Evolutionary conservation across 1,284 basidiomycete genomes (phyloP), one percentile per base, ranked within the genome.

Genomic region (Fistulinella staudtii): DNA sequence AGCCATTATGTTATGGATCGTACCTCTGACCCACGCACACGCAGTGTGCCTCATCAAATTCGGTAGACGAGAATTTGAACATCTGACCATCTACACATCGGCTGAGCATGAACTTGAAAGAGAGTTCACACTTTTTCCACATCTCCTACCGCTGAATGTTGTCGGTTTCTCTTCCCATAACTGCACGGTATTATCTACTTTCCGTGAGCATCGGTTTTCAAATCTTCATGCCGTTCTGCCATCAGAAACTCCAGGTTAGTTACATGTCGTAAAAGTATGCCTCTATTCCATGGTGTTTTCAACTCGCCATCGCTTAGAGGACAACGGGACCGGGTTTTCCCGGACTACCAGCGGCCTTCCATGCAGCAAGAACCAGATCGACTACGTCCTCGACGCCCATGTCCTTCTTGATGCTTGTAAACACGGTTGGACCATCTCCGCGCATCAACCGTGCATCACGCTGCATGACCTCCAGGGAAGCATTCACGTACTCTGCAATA

Each of bases 381-480:
- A 87, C 79, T 4, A 97, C 80, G 47, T 91, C 89, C 36, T 90
- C 79, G 2, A 98, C 82, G 0, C 92, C 93, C 47, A 80, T 80
- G 23, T 74, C 78, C 47, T 91, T 73, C 61, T 89, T 86, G 42
- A 99, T 82, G 50, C 89, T 89, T 0, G 90, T 82, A 66, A 99
- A 99, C 17, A 97, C 65, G 0, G 95, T 98, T 2, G 95, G 95
- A 0, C 95, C 95, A 45, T 87, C 80, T 41, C 95, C 95, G 23
- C 95, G 80, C 90, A 99, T 98, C 49, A 85, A 70, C 56, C 85
- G 92, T 3, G 95, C 81, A 65, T 99, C 95, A 23, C 93, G 80
- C 47, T 82, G 84, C 95, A 99, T 99, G 18, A 99, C 92, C 43
- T 89, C 86, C 31, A 99, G 76, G 1, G 93, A 95, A 0, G 95